phyloP scores from a whole-genome alignment of 2,329 filamentous ascomycete genomes.

The Hymenoscyphus fructigenus region DNA sequence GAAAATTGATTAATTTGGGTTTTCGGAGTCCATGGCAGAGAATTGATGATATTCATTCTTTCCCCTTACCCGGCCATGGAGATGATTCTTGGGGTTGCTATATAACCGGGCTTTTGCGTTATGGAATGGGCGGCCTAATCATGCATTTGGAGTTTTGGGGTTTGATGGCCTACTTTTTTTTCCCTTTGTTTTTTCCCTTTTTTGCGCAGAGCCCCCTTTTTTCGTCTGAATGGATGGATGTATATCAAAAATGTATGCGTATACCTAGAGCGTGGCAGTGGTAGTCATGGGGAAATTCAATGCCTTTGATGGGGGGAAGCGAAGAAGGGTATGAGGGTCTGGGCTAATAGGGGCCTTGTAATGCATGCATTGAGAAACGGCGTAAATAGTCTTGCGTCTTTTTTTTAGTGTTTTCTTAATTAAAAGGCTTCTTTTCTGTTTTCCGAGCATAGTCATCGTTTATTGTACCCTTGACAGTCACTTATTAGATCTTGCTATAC shows the following conservation, averaged over 20 bases:
- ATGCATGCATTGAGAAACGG: slow-evolving; percentile 1
- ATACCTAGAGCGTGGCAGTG: slow-evolving; percentile 1
- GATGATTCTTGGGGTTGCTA: neutral
- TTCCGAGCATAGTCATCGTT: no score
- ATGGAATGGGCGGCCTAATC: neutral
- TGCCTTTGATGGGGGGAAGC: neutral
- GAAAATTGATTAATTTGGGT: neutral
- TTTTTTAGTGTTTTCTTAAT: neutral
- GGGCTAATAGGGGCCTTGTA: neutral
- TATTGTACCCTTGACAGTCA: no score
- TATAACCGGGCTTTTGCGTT: neutral
- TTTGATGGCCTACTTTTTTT: neutral
- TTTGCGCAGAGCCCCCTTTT: neutral
- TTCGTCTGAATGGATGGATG: neutral
- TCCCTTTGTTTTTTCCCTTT: neutral
- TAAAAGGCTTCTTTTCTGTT: neutral
- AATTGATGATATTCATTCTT: neutral
- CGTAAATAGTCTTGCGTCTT: neutral
- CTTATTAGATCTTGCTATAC: no score
- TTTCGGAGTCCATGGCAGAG: neutral
- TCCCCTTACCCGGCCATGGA: neutral
- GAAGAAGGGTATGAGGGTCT: neutral
- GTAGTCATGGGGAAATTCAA: neutral
- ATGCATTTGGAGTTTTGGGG: slow-evolving; percentile 4
- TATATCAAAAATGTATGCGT: slow-evolving; percentile 5